A percentile compares a stretch with the other conserved stretches of the same genome.
phyloP scores from a whole-genome alignment of 2,329 filamentous ascomycete genomes.

The Fonsecaea erecta region DNA sequence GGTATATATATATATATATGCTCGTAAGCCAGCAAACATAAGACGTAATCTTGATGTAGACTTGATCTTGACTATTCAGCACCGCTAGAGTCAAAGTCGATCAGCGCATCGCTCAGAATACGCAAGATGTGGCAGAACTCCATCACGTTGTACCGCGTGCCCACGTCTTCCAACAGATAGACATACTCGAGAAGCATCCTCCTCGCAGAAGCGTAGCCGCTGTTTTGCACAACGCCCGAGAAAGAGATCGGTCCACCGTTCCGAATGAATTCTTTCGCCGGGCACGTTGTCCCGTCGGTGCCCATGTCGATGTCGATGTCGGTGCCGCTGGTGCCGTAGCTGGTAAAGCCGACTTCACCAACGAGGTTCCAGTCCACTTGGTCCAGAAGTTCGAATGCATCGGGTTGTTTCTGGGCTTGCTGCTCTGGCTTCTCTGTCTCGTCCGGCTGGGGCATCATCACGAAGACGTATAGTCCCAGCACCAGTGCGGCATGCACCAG shows the following conservation, averaged over 20 bases:
- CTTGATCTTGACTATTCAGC: no score
- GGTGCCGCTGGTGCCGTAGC: not conserved
- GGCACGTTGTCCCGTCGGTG: not conserved
- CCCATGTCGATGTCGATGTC: conserved; percentile 35
- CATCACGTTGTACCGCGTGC: conserved; percentile 54
- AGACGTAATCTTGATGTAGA: no score
- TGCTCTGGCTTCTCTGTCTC: conserved; percentile 34
- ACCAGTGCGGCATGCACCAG: conserved; percentile 58
- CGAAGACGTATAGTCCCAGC: conserved; percentile 58
- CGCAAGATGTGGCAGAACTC: conserved; percentile 57
- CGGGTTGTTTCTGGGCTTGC: conserved; percentile 33
- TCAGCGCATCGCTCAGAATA: conserved; percentile 55
- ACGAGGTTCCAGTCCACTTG: conserved; percentile 57
- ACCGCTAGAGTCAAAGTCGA: conserved; percentile 15
- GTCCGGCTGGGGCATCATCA: conserved; percentile 33
- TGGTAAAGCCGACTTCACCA: conserved; percentile 51
- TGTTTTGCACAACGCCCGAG: conserved; percentile 52
- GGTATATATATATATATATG: not conserved
- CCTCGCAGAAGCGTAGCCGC: conserved; percentile 57
- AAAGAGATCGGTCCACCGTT: conserved; percentile 55
- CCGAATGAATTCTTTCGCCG: conserved; percentile 49
- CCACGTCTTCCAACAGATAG: conserved; percentile 57
- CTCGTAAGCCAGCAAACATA: not conserved
- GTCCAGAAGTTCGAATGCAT: conserved; percentile 52
- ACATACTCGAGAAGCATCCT: conserved; percentile 58